phyloP scores from a whole-genome alignment of 495 filamentous ascomycete species.

The Xylaria flabelliformis region DNA sequence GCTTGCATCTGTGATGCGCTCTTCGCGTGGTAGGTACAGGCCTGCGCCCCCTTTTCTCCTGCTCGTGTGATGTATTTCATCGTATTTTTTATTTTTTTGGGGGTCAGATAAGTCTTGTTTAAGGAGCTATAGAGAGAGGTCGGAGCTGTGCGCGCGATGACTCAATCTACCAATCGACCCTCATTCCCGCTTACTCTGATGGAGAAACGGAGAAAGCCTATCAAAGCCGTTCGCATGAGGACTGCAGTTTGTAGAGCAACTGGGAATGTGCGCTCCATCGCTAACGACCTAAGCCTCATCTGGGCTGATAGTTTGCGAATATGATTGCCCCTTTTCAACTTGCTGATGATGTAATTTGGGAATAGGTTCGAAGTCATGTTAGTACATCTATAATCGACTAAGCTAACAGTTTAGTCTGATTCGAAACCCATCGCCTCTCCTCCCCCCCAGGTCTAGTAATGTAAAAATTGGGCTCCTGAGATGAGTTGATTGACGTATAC shows the following conservation, averaged over 20 bases:
- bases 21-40: background rate
- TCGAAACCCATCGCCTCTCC: background rate
- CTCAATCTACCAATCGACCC: background rate
- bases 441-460: background rate
- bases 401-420: background rate
- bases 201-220: background rate
- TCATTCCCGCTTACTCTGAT: background rate
- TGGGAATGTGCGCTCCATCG: background rate
- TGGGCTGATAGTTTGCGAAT: background rate
- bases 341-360: background rate
- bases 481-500: background rate
- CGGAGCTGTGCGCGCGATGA: background rate
- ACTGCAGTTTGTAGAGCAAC: background rate
- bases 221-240: background rate
- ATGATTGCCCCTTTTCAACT: background rate
- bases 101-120: background rate
- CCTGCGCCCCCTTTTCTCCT: background rate
- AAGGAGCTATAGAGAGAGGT: background rate
- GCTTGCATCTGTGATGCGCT: background rate
- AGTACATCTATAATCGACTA: background rate
- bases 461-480: background rate
- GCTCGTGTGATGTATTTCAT: background rate
- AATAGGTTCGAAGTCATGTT: background rate
- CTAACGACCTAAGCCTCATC: background rate
- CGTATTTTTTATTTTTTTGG: background rate